phyloP scores from a whole-genome alignment of 371 early-diverging fungal genomes.

The Gilbertella persicaria region DNA sequence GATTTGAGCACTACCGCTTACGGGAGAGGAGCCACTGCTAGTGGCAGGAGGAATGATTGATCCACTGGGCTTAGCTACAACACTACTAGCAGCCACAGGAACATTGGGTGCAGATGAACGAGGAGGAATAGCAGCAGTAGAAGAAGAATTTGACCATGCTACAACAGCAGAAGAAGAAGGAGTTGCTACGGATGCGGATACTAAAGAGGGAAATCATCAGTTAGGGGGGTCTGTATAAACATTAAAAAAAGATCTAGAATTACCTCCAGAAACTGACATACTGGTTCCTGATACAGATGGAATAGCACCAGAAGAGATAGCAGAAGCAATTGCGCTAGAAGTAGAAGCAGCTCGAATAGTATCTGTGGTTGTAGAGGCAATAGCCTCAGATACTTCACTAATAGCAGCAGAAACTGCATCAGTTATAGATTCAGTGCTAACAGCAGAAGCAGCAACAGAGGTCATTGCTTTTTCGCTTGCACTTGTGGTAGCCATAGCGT shows the following conservation, averaged over 20 bases:
- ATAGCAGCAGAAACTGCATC: constrained; percentile 1
- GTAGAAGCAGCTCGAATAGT: background rate
- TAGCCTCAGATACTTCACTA: background rate
- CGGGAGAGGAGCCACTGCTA: constrained; percentile 1
- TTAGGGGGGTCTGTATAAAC: background rate
- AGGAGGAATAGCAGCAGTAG: constrained; percentile 5
- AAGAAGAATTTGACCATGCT: constrained; percentile 14
- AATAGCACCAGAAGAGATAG: background rate
- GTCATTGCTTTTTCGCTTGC: background rate
- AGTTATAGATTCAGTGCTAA: background rate
- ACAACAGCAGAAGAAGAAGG: constrained; percentile 5
- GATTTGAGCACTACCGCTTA: background rate
- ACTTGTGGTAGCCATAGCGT: constrained; percentile 5
- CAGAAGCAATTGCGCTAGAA: background rate
- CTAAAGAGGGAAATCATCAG: background rate
- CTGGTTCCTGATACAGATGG: background rate
- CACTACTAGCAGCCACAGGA: background rate
- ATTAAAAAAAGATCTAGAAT: constrained; percentile 2
- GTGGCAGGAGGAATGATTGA: constrained; percentile 9
- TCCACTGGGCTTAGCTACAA: constrained; percentile 17
- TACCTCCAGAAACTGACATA: constrained; percentile 5
- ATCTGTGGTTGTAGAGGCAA: too few relatives aligned
- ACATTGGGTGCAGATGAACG: constrained; percentile 3
- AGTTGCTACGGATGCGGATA: background rate
- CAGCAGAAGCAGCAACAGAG: background rate